Conservation (phyloP, 1,284 basidiomycete species). For the Xerocomus nothofagi region DNA sequence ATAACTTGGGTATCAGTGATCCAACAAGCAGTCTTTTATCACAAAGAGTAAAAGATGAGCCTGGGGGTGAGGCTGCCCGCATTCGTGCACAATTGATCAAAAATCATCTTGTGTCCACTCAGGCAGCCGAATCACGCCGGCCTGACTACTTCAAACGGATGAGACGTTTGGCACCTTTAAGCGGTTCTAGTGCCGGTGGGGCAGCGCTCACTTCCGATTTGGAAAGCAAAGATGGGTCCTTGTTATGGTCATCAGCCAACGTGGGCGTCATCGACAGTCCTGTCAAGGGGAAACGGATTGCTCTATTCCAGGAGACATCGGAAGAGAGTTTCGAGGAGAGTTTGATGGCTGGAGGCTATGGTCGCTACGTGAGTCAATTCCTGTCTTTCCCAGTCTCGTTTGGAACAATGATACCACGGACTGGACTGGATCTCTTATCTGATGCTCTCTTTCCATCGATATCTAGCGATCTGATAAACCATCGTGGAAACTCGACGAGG, state of each 20-base stretch:
- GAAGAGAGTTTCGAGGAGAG: conserved; percentile 81
- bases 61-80: conserved; percentile 58
- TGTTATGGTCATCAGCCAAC: conserved; percentile 35
- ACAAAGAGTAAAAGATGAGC: conserved; percentile 18
- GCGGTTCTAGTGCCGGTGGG: neutral
- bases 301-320: conserved; percentile 75
- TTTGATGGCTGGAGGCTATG: conserved; percentile 75
- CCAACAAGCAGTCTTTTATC: conserved; percentile 1
- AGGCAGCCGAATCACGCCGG: conserved; percentile 57
- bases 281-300: conserved; percentile 64
- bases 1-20: conserved; percentile 13
- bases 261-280: conserved; percentile 68
- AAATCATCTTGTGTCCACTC: conserved; percentile 46
- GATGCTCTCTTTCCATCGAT: conserved; percentile 3
- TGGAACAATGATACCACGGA: neutral
- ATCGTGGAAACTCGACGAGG: conserved; percentile 21
- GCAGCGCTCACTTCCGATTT: conserved; percentile 12
- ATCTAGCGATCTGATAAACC: conserved; percentile 26
- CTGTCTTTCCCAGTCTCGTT: neutral
- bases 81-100: conserved; percentile 53
- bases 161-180: conserved; percentile 42
- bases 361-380: conserved; percentile 54
- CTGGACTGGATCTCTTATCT: conserved; percentile 15
- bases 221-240: conserved; percentile 34
- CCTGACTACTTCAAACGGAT: conserved; percentile 68